Evolutionary conservation across 2,329 filamentous ascomycete genomes (phyloP), one percentile per base, ranked within the genome.

Genomic region (Coniochaeta sp.): DNA sequence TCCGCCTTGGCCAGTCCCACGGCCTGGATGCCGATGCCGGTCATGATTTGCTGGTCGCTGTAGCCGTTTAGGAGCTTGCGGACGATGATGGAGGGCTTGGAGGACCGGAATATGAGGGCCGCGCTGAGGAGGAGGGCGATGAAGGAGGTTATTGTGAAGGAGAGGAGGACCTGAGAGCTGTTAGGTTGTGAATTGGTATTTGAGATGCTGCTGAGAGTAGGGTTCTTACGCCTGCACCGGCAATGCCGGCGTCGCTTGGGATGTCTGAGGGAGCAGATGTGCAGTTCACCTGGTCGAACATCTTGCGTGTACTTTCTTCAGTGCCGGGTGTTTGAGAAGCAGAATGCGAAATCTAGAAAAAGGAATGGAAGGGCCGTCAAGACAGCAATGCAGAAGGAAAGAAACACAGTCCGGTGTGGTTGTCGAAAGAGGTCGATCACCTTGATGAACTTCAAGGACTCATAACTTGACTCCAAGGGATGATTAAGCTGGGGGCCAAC

Each of bases 41-140:
- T 86, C 59, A 89, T 75, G 70, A 89, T 85, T 71, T 89, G 86
- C 68, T 89, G 86, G 71, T 89, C 86, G 19, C 81, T 85, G 73
- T 88, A 85, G 62, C 83, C 80, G 68, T 81, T 83, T 56, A 89
- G 81, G 2, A 89, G 77, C 69, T 88, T 88, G 58, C 86, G 84
- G 22, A 79, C 76, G 57, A 89, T 81, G 50, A 77, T 77, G 22
- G 81, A 81, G 12, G 76, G 75, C 68, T 62, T 65, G 50, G 54
- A 69, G 62, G 86, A 82, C 60, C 81, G 77, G 58, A 87, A 68
- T 60, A 89, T 78, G 61, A 89, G 82, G 60, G 77, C 79, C 40
- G 77, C 75, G 62, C 79, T 81, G 61, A 88, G 74, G 59, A 79
- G 61, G 60, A 88, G 75, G 32, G 85, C 79, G 58, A 88, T 68